Conservation (phyloP, 78 protist species). For the Creolimax fragrantissima region DNA sequence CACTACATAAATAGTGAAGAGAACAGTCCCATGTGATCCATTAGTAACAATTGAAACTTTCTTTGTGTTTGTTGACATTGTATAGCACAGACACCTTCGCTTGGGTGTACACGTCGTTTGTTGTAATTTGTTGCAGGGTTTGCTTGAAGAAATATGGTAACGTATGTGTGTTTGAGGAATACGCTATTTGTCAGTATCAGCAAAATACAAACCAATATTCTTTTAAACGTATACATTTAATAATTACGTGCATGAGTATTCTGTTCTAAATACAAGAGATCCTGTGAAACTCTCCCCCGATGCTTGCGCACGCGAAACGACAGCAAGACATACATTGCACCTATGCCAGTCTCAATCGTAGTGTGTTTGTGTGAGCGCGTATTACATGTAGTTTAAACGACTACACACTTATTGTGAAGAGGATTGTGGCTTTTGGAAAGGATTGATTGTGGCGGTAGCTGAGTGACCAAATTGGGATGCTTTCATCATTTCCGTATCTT, state of each 20-base stretch:
- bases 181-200: too few relatives aligned
- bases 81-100: background rate
- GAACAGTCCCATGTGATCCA: background rate
- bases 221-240: background rate
- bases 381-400: background rate
- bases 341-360: background rate
- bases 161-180: too few relatives aligned
- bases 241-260: background rate
- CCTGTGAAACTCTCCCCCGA: background rate
- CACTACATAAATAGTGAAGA: background rate
- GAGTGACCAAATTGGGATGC: background rate
- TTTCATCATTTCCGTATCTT: background rate
- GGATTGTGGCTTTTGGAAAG: background rate
- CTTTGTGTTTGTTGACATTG: background rate
- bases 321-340: background rate
- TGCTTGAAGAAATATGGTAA: too few relatives aligned
- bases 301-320: background rate
- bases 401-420: background rate
- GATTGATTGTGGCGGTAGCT: background rate
- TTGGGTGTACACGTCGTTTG: background rate
- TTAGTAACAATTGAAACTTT: background rate
- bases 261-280: background rate
- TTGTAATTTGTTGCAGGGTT: too few relatives aligned
- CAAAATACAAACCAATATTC: too few relatives aligned
- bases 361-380: background rate